Evolutionary conservation across 106 monocot genomes (phyloP), one percentile per base, ranked within the genome.

Genomic region (Acorus calamus): DNA sequence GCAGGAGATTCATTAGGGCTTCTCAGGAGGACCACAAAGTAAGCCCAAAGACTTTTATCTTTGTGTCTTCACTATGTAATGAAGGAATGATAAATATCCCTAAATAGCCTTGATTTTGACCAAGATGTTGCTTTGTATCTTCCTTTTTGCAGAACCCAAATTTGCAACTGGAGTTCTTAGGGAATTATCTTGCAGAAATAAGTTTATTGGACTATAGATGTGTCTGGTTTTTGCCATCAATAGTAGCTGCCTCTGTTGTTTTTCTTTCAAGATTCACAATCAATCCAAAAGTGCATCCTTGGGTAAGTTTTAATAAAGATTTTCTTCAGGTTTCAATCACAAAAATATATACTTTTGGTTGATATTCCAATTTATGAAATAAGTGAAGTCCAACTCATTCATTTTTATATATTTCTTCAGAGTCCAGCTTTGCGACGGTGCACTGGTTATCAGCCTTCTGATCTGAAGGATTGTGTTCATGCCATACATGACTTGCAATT

Each of bases 191-290:
- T 56, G 86, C 74, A 2, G 89, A 89, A 59, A 42, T 89, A 12
- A 85, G 82, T 56, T 57, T 89, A 41, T 3, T 89, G 6, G 82
- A 89, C 41, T 85, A 89, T 49, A 53, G 53, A 9, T 82, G 82
- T 56, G 8, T 80, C 45, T 14, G 50, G 42, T 89, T 82, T 64
- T 71, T 83, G 52, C 89, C 85, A 42, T 89, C 89, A 2, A 11
- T 70, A 3, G 66, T 82, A 45, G 89, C 89, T 8, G 77, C 82
- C 52, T 82, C 89, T 47, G 82, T 75, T 60, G 82, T 89, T 56
- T 80, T 85, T 75, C n/a, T 83, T 48, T 74, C 89, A 11, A 79
- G 85, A 65, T 78, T 79, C 9, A 69, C 82, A 28, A 66, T 83
- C 4, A 68, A 75, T 46, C 80, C 78, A 7, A 47, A 62, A 5